Evolutionary conservation across 352 stramenopile genomes (phyloP).

Genomic region (Globisporangium paroecandrum): DNA sequence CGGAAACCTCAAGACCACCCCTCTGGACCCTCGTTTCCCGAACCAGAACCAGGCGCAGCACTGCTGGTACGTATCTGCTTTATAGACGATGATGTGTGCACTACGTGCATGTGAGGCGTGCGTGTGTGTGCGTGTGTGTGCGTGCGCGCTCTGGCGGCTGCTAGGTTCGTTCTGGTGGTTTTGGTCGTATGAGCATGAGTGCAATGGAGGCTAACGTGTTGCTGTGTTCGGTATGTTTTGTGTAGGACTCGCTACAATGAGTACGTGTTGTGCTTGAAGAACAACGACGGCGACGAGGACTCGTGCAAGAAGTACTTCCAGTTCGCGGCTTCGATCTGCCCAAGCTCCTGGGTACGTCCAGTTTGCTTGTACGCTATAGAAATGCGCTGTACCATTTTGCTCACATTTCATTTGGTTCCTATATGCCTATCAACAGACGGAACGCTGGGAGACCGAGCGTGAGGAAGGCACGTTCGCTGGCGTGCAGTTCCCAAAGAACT

Average conservation of each 20-base stretch:
- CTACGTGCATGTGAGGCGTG: background rate
- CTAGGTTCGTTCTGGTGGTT: slow-evolving; percentile 5
- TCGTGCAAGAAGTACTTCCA: slow-evolving; percentile 82
- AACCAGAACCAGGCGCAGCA: slow-evolving; percentile 88
- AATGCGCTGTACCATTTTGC: background rate
- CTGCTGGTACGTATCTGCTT: slow-evolving; percentile 53
- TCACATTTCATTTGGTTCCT: background rate
- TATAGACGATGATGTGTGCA: background rate
- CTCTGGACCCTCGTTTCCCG: slow-evolving; percentile 82
- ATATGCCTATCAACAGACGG: slow-evolving; percentile 31
- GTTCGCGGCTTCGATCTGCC: slow-evolving; percentile 72
- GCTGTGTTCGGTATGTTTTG: background rate
- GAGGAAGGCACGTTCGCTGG: slow-evolving; percentile 82
- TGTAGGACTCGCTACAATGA: slow-evolving; percentile 95
- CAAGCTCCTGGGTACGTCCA: slow-evolving; percentile 62
- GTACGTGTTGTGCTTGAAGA: slow-evolving; percentile 96
- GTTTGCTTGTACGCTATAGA: background rate
- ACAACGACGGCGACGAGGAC: slow-evolving; percentile 92
- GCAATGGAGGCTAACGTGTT: slow-evolving; percentile 1
- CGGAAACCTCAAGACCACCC: slow-evolving; percentile 78
- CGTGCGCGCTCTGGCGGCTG: background rate
- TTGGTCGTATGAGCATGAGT: background rate
- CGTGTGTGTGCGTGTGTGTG: background rate
- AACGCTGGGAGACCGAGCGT: slow-evolving; percentile 81
- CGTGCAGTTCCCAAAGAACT: slow-evolving; percentile 74